Evolutionary conservation across 805 yeast species (phyloP), one percentile per base, ranked within the genome.

Genomic region (Metschnikowia anglica): DNA sequence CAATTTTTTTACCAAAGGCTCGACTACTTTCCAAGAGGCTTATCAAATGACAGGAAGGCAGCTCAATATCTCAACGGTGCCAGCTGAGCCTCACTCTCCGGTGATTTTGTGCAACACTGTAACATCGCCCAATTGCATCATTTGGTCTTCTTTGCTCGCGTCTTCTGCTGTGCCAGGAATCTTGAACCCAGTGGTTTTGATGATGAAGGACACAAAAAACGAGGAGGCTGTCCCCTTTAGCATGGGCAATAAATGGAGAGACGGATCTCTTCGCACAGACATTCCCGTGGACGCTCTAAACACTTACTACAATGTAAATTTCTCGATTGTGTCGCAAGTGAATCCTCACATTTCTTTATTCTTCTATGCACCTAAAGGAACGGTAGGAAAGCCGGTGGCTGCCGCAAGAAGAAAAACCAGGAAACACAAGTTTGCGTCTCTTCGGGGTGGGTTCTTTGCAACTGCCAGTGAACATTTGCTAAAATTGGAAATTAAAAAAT

Each of bases 121-220:
- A 45, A 85, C 93, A 0, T 77, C 90, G 12, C 93, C 93, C 9
- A 75, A 83, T 58, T 84, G 91, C 60, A 80, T 85, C 12, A 81
- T 86, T n/a, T 85, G 93, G 93, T 79, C 87, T 2, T 68, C 89
- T 0, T 63, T 85, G 44, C 63, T 85, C 30, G 93, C 93, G 0
- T 81, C 88, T 3, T 77, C 88, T 4, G 93, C 93, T 0, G 93
- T 86, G 6, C 95, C 95, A 0, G 93, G 93, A 0, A 82, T 85
- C 11, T 63, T 85, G 43, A 82, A 83, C 48, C 95, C 95, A 0
- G 90, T 85, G 16, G 88, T 83, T 12, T 63, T 85, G 41, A 83
- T 85, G 89, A 82, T 79, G 80, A 81, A 81, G 54, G 60, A 66
- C 28, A 59, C 65, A 2, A 44, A 49, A n/a, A 62, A 59, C 23